Conservation (phyloP, 768 basidiomycete species). For the Suillus clintonianus region DNA sequence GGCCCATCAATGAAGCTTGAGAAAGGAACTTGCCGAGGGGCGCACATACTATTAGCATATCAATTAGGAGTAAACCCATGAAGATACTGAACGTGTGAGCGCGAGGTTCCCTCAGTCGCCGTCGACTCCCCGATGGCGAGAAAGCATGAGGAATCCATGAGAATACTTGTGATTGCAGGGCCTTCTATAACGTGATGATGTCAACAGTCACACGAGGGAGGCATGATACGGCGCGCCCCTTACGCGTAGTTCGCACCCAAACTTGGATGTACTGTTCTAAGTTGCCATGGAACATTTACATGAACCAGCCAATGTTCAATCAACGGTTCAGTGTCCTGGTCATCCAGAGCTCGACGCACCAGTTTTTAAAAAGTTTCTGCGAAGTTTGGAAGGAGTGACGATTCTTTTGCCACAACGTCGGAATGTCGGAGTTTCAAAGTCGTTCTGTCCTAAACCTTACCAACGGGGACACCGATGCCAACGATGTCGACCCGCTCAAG, state of each 20-base stretch:
- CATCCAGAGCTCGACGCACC: background rate
- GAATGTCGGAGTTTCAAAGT: slow-evolving; percentile 33
- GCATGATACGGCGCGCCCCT: background rate
- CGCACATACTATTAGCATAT: background rate
- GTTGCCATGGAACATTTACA: background rate
- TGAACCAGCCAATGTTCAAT: background rate
- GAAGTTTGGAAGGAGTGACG: background rate
- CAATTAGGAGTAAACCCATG: background rate
- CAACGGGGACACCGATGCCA: slow-evolving; percentile 1
- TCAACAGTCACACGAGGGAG: background rate
- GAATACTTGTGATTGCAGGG: background rate
- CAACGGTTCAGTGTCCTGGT: background rate
- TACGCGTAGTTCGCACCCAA: background rate
- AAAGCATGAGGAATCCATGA: background rate
- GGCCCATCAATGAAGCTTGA: background rate
- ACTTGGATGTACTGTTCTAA: background rate
- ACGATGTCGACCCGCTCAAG: slow-evolving; percentile 51
- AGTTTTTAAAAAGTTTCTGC: background rate
- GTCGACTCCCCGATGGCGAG: background rate
- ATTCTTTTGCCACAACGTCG: slow-evolving; percentile 24
- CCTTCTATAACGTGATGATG: background rate
- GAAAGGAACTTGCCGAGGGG: background rate
- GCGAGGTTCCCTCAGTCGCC: background rate
- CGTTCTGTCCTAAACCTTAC: slow-evolving; percentile 19
- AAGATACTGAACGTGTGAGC: background rate